Conservation (phyloP, 345 rosid genomes). For the Leavenworthia alabamica region DNA sequence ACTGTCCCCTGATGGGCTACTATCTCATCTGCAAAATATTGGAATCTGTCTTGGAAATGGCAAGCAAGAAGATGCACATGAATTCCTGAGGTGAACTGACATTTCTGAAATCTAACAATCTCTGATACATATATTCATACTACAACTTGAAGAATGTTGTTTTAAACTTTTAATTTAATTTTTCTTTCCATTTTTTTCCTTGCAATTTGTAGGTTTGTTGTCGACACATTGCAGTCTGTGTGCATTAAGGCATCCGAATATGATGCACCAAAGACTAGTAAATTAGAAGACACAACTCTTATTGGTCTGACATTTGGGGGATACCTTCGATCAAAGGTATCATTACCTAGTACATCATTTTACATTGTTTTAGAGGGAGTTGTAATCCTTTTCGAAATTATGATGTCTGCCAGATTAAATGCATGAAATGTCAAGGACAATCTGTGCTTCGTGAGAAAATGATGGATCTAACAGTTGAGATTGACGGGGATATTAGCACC, state of each 20-base stretch:
- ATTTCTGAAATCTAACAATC: slow-evolving; percentile 2
- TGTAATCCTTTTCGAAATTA: slow-evolving; percentile 1
- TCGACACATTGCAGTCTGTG: slow-evolving; percentile 89
- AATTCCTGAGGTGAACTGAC: slow-evolving; percentile 68
- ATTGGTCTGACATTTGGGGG: slow-evolving; percentile 94
- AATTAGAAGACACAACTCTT: slow-evolving; percentile 69
- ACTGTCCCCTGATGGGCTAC: slow-evolving; percentile 59
- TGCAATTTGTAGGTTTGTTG: slow-evolving; percentile 55
- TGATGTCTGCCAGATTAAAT: slow-evolving; percentile 53
- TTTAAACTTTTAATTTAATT: too few species aligned
- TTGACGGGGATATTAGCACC: slow-evolving; percentile 76
- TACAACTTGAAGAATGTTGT: not conserved
- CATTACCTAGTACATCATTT: too few species aligned
- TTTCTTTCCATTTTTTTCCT: too few species aligned
- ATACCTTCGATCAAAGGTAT: slow-evolving; percentile 92
- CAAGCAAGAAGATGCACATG: slow-evolving; percentile 97
- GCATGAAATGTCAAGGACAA: slow-evolving; percentile 79
- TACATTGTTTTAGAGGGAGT: slow-evolving; percentile 1
- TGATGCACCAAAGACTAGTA: slow-evolving; percentile 34
- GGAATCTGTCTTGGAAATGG: slow-evolving; percentile 82
- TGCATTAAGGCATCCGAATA: slow-evolving; percentile 60
- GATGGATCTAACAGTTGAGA: slow-evolving; percentile 98
- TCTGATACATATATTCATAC: not conserved
- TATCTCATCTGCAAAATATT: slow-evolving; percentile 59
- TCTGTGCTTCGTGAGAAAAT: slow-evolving; percentile 83